These are phyloP conservation scores for Suillus alpinus DNA, from an alignment of 768 basidiomycete species.

Conservation along the genomic window DNA sequence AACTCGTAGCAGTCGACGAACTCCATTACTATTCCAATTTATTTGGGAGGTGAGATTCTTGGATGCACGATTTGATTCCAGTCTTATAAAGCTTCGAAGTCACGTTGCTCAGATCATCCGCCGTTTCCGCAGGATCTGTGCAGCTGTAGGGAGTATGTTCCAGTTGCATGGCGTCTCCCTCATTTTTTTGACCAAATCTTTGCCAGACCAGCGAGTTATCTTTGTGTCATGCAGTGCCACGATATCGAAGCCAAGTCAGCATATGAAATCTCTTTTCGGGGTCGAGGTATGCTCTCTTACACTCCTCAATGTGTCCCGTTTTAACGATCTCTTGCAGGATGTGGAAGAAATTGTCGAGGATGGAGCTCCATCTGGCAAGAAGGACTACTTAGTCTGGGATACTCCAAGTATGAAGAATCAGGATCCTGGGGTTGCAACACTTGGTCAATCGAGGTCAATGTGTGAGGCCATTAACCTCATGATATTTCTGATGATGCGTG, in stretches of 20 bases:
- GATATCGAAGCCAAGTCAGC: conserved; percentile 67
- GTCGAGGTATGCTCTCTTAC: conserved; percentile 36
- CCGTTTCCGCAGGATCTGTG: conserved; percentile 71
- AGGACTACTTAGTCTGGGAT: conserved; percentile 81
- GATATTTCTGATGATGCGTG: conserved; percentile 78
- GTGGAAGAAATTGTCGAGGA: conserved; percentile 73
- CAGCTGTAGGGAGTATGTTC: conserved; percentile 70
- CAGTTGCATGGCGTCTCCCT: neutral
- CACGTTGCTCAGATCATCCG: conserved; percentile 81
- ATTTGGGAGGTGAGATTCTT: conserved; percentile 62
- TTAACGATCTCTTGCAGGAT: conserved; percentile 31
- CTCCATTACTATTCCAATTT: conserved; percentile 82
- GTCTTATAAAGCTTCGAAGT: conserved; percentile 33
- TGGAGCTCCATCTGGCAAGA: conserved; percentile 77
- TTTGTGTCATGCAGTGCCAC: conserved; percentile 91
- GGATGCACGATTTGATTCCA: neutral
- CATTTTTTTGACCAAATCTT: conserved; percentile 1
- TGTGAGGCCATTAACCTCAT: conserved; percentile 70
- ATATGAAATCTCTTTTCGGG: conserved; percentile 78
- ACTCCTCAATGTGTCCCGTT: neutral
- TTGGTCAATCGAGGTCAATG: conserved; percentile 58
- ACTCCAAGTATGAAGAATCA: conserved; percentile 42
- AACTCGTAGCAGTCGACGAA: conserved; percentile 80
- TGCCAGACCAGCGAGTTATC: conserved; percentile 44
- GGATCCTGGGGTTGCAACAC: conserved; percentile 49